Evolutionary conservation across 2,329 filamentous ascomycete genomes (phyloP).

Genomic region (Beauveria sp.): DNA sequence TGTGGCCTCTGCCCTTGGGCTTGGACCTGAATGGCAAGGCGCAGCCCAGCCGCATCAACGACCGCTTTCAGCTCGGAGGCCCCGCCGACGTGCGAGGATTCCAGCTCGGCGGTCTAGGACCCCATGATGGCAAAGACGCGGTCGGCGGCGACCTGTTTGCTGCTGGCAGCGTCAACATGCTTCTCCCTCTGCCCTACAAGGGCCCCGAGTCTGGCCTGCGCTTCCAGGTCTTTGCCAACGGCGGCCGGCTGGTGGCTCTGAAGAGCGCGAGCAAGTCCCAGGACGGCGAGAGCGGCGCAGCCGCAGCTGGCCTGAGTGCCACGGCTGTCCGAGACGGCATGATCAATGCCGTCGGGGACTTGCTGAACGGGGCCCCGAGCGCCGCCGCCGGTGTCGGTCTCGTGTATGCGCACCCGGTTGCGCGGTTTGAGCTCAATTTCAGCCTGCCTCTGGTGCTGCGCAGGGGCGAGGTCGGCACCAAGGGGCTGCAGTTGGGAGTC

Average conservation of each 20-base stretch:
- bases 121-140: constrained; percentile 76
- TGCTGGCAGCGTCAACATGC: constrained; percentile 77
- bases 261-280: constrained; percentile 42
- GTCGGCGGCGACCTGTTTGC: constrained; percentile 89
- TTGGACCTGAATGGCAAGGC: constrained; percentile 43
- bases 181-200: constrained; percentile 75
- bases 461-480: constrained; percentile 77
- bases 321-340: constrained; percentile 46
- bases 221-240: constrained; percentile 86
- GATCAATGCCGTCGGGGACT: constrained; percentile 55
- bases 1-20: constrained; percentile 71
- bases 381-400: constrained; percentile 80
- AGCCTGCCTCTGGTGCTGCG: constrained; percentile 76
- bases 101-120: constrained; percentile 79
- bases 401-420: constrained; percentile 90
- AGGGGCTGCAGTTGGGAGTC: constrained; percentile 91
- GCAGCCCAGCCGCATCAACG: constrained; percentile 73
- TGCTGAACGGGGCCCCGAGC: constrained; percentile 72
- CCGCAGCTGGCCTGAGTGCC: constrained; percentile 26
- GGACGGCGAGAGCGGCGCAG: constrained; percentile 27
- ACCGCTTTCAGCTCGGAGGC: constrained; percentile 90
- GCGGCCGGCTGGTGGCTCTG: constrained; percentile 74
- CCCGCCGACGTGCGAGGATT: constrained; percentile 94
- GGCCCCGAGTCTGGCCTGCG: constrained; percentile 78
- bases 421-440: constrained; percentile 93